These are phyloP conservation scores for Moniliophthora roreri DNA, from an alignment of 1,284 basidiomycete genomes.

Conservation along the genomic window DNA sequence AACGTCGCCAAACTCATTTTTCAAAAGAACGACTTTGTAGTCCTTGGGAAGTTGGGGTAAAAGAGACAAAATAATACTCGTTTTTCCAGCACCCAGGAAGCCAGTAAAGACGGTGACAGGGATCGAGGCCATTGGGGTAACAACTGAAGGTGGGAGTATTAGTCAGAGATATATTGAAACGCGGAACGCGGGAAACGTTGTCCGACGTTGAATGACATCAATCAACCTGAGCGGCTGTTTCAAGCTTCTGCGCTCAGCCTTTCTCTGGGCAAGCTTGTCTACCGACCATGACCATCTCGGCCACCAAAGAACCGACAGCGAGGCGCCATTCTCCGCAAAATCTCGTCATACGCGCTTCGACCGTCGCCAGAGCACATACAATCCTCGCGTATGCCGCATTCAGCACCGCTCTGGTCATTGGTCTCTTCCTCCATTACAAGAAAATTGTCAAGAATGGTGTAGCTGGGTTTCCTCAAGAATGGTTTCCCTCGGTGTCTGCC, in stretches of 20 bases:
- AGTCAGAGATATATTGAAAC: neutral
- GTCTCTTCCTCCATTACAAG: slow-evolving; percentile 75
- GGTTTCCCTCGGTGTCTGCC: slow-evolving; percentile 92
- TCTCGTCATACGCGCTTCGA: slow-evolving; percentile 47
- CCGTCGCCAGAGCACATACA: slow-evolving; percentile 68
- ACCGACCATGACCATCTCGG: slow-evolving; percentile 10
- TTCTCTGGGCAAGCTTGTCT: neutral
- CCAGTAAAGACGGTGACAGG: slow-evolving; percentile 88
- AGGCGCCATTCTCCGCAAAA: neutral
- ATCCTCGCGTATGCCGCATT: slow-evolving; percentile 74
- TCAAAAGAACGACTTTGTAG: slow-evolving; percentile 84
- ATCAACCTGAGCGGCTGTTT: too few species aligned
- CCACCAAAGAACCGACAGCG: neutral
- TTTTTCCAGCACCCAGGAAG: slow-evolving; percentile 76
- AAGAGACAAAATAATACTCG: slow-evolving; percentile 80
- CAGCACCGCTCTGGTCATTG: slow-evolving; percentile 64
- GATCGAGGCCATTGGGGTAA: slow-evolving; percentile 36
- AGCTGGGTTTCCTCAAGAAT: slow-evolving; percentile 85
- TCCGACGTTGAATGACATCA: too few species aligned
- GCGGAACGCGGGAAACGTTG: neutral
- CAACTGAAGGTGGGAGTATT: neutral
- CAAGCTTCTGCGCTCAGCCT: neutral
- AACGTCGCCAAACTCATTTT: slow-evolving; percentile 87
- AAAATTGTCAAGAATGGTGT: slow-evolving; percentile 90
- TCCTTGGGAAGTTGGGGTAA: slow-evolving; percentile 77